phyloP scores from a whole-genome alignment of 306 rosid species.

The Vicia villosa region DNA sequence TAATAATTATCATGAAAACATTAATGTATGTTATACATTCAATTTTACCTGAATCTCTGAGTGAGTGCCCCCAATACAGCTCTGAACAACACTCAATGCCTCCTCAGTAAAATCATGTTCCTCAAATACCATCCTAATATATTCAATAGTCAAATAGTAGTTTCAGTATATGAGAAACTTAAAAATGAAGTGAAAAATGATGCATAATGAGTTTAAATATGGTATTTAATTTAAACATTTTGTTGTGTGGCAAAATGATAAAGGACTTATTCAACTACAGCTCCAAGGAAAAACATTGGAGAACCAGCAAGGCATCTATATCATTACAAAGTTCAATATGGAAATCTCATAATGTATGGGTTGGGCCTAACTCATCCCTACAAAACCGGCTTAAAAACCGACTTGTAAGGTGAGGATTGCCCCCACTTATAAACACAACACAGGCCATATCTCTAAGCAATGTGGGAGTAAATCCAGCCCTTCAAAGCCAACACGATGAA shows the following conservation, averaged over 20 bases:
- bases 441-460: too few species aligned
- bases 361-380: too few species aligned
- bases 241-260: too few species aligned
- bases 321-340: neutral
- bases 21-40: neutral
- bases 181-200: neutral
- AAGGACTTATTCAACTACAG: too few species aligned
- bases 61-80: conserved; percentile 48
- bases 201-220: neutral
- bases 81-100: conserved; percentile 48
- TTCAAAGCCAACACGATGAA: too few species aligned
- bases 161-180: conserved; percentile 20
- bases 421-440: too few species aligned
- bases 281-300: too few species aligned
- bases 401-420: too few species aligned
- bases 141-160: conserved; percentile 35
- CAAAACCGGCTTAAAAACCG: too few species aligned
- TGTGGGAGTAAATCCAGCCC: too few species aligned
- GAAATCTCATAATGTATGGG: neutral
- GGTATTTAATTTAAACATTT: neutral
- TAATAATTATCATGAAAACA: conserved; percentile 33
- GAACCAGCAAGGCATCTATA: too few species aligned
- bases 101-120: conserved; percentile 62
- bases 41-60: conserved; percentile 66
- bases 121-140: conserved; percentile 63